Conservation (phyloP, 2,329 filamentous ascomycete species). For the Apiospora hydei region DNA sequence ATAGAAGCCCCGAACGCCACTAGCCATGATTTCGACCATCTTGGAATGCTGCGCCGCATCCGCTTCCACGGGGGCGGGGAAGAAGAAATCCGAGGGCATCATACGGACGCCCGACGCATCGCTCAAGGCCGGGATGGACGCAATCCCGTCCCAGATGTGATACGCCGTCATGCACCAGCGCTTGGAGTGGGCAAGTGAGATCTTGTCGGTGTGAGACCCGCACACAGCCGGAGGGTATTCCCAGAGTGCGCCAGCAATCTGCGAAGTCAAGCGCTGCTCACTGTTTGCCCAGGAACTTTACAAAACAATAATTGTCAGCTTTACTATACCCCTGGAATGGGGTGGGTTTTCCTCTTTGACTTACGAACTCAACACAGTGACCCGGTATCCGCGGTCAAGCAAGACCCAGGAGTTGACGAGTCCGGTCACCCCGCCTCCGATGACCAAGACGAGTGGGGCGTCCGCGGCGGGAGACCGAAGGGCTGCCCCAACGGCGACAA, state of each 20-base stretch:
- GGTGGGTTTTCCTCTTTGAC: not conserved
- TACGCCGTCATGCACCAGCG: constrained; percentile 51
- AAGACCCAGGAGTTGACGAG: constrained; percentile 49
- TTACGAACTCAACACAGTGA: constrained; percentile 49
- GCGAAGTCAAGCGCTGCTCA: constrained; percentile 49
- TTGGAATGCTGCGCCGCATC: constrained; percentile 44
- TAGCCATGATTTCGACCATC: constrained; percentile 49
- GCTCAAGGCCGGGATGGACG: constrained; percentile 41
- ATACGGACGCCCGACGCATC: constrained; percentile 47
- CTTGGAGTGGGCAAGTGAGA: constrained; percentile 49
- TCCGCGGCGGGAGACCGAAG: constrained; percentile 37
- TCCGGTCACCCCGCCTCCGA: constrained; percentile 43
- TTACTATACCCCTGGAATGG: not conserved
- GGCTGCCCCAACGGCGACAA: constrained; percentile 40
- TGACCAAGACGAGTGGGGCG: constrained; percentile 41
- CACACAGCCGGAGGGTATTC: constrained; percentile 54
- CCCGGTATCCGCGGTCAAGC: constrained; percentile 51
- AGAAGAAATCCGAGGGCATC: constrained; percentile 49
- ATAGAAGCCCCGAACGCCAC: constrained; percentile 45
- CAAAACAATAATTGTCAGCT: not conserved
- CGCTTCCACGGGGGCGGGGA: constrained; percentile 43
- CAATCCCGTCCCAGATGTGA: constrained; percentile 49
- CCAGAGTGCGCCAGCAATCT: constrained; percentile 56
- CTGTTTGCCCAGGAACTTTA: constrained; percentile 49
- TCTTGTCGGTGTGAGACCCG: constrained; percentile 50